These are phyloP conservation scores for Fusarium longipes DNA, from an alignment of 2,329 filamentous ascomycete genomes.

Conservation along the genomic window DNA sequence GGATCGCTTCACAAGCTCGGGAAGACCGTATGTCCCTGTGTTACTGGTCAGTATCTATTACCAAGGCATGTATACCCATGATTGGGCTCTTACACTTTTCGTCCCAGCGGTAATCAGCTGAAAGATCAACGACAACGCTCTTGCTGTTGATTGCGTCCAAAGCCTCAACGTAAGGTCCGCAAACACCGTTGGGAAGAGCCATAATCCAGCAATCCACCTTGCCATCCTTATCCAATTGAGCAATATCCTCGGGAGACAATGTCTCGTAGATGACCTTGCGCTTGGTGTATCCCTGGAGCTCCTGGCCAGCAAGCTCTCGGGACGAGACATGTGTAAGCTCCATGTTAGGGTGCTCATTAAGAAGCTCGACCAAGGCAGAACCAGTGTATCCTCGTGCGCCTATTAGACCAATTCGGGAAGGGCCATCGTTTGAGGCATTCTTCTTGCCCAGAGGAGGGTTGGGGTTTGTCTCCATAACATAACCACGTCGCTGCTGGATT, in stretches of 20 bases:
- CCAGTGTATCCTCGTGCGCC: slow-evolving; percentile 95
- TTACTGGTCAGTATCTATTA: neutral
- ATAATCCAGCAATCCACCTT: slow-evolving; percentile 97
- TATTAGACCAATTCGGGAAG: slow-evolving; percentile 85
- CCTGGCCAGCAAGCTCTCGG: slow-evolving; percentile 87
- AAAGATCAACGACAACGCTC: slow-evolving; percentile 90
- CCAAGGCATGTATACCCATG: neutral
- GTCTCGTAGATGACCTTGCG: slow-evolving; percentile 93
- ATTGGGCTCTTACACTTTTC: slow-evolving; percentile 2
- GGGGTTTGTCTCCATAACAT: slow-evolving; percentile 62
- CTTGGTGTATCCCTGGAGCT: slow-evolving; percentile 91
- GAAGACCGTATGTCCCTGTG: slow-evolving; percentile 81
- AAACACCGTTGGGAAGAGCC: slow-evolving; percentile 95
- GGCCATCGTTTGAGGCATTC: slow-evolving; percentile 83
- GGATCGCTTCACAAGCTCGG: slow-evolving; percentile 78
- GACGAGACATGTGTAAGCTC: slow-evolving; percentile 93
- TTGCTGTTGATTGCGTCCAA: slow-evolving; percentile 72
- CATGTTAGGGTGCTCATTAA: slow-evolving; percentile 90
- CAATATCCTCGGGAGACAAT: slow-evolving; percentile 85
- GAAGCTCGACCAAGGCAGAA: slow-evolving; percentile 85
- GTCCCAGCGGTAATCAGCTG: slow-evolving; percentile 87
- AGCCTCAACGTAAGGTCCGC: slow-evolving; percentile 92
- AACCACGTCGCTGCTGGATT: slow-evolving; percentile 5
- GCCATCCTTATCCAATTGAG: slow-evolving; percentile 80
- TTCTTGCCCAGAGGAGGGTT: slow-evolving; percentile 91